phyloP scores from a whole-genome alignment of 2,329 filamentous ascomycete genomes.

The Talaromyces sp. region DNA sequence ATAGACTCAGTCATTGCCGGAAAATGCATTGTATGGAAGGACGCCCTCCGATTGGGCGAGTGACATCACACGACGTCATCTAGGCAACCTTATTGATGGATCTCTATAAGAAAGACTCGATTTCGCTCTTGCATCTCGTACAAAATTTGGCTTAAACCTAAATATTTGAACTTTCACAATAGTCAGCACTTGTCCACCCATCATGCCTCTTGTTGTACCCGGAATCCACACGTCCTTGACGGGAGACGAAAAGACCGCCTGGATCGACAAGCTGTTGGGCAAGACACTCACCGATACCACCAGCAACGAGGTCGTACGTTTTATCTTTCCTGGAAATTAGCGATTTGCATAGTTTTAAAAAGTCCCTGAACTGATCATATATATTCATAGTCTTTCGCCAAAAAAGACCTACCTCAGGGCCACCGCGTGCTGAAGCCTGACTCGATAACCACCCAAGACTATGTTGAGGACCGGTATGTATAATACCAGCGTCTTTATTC shows the following conservation, averaged over 20 bases:
- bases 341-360: background rate
- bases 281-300: constrained; percentile 38
- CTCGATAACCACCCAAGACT: constrained; percentile 35
- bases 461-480: constrained; percentile 40
- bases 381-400: constrained; percentile 36
- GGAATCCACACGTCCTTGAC: constrained; percentile 31
- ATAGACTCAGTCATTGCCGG: background rate
- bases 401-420: constrained; percentile 40
- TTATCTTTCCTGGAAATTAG: background rate
- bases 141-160: background rate
- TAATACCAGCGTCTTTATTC: background rate
- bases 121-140: background rate
- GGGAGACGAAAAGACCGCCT: constrained; percentile 30
- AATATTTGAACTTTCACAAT: background rate
- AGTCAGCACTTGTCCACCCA: constrained; percentile 3
- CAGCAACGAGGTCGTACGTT: constrained; percentile 29
- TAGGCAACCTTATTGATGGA: background rate
- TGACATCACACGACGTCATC: constrained; percentile 1
- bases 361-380: background rate
- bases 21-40: background rate
- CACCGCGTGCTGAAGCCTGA: constrained; percentile 40
- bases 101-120: background rate
- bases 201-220: constrained; percentile 45
- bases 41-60: background rate
- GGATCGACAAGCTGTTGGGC: constrained; percentile 41